Evolutionary conservation across 257 asterid species (phyloP).

Genomic region (Lycium barbarum): DNA sequence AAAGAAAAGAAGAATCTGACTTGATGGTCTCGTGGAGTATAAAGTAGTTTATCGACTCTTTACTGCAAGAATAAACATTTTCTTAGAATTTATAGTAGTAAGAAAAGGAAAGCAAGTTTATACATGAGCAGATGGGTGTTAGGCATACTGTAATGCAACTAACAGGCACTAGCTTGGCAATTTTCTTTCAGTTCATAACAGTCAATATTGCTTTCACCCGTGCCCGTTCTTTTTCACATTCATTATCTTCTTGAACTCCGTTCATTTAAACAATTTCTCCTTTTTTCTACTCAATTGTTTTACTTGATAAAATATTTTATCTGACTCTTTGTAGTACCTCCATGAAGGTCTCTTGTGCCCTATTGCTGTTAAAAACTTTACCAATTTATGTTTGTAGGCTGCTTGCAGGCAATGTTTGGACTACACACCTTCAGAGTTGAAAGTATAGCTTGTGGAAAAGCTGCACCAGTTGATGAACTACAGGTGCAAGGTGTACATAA

Average conservation of each 20-base stretch:
- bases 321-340: background rate
- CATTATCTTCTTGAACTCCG: slow-evolving; percentile 20
- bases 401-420: slow-evolving; percentile 68
- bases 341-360: background rate
- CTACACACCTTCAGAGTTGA: slow-evolving; percentile 71
- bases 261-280: background rate
- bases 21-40: background rate
- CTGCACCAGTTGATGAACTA: slow-evolving; percentile 77
- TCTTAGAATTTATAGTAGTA: slow-evolving; percentile 1
- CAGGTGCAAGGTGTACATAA: slow-evolving; percentile 68
- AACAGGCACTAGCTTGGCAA: slow-evolving; percentile 2
- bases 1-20: background rate
- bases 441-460: slow-evolving; percentile 66
- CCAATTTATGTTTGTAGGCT: slow-evolving; percentile 48
- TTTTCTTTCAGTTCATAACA: slow-evolving; percentile 16
- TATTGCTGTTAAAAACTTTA: background rate
- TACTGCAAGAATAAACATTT: background rate
- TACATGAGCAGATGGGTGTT: background rate
- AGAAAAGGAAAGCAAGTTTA: slow-evolving; percentile 9
- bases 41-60: background rate
- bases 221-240: background rate
- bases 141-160: background rate
- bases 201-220: background rate
- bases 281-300: slow-evolving; percentile 11
- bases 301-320: background rate